Evolutionary conservation across 2,329 filamentous ascomycete species (phyloP), one percentile per base, ranked within the genome.

Genomic region (Sordariomycetes sp.): DNA sequence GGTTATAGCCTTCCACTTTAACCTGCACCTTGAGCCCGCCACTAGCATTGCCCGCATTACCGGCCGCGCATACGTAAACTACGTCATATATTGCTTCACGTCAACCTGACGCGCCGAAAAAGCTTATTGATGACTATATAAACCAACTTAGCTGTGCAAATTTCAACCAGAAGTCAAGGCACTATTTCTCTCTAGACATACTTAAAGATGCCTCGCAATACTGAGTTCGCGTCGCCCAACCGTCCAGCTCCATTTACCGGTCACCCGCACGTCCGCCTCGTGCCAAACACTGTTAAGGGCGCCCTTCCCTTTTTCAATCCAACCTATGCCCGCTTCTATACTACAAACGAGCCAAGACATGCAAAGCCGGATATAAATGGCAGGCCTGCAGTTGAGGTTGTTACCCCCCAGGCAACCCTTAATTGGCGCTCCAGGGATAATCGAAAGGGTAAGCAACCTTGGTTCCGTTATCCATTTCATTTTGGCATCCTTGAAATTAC

Each of bases 1-100:
- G 2, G 65, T 68, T 3, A 37, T 43, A 43, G 34, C 34, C 34
- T 12, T 11, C 40, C 18, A 43, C 40, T 43, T 43, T 16, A 43
- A 43, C 40, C 40, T 43, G 8, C 40, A 18, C 40, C 14, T 7
- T 37, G 16, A 16, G 40, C 40, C 18, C 40, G 7, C 10, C 40
- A 43, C 40, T 5, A 16, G 34, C 34, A 35, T 35, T 35, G 34
- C 34, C 34, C 6, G 34, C 34, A 35, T 35, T 12, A 12, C 34
- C 34, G 10, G 40, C 40, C 8, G 40, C 40, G 8, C 8, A 43
- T n/a, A 43, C 18, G 40, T 43, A 16, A n/a, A n/a, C 40, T 5
- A n/a, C 40, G 40, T 12, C 40, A 43, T 43, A 43, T 43, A n/a
- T 43, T 43, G 18, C 40, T 11, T 11, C 11, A 43, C 40, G 40